Evolutionary conservation across 1,139 yeast genomes (phyloP).

Genomic region (Scheffersomyces segobiensis): DNA sequence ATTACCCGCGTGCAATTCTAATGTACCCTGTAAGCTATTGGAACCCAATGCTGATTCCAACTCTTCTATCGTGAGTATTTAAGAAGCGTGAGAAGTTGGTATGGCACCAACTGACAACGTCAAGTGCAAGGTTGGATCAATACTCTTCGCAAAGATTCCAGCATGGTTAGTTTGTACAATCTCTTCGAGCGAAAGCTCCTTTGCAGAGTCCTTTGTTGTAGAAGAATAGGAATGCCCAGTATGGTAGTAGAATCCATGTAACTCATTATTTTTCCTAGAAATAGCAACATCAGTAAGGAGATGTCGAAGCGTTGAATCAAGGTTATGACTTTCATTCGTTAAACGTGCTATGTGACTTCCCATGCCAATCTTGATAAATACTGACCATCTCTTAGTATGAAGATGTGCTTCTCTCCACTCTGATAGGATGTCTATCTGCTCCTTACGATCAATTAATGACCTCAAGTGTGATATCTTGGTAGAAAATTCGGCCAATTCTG

Average conservation of each 20-base stretch:
- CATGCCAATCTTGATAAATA: conserved; percentile 59
- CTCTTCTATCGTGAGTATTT: conserved; percentile 22
- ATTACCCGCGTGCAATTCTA: conserved; percentile 82
- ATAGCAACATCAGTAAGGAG: conserved; percentile 20
- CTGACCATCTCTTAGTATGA: conserved; percentile 45
- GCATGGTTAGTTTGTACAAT: conserved; percentile 58
- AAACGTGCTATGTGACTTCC: conserved; percentile 71
- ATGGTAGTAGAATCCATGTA: conserved; percentile 75
- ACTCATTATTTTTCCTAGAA: conserved; percentile 29
- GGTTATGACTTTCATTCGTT: conserved; percentile 25
- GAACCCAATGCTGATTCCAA: conserved; percentile 7
- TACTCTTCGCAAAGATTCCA: conserved; percentile 36
- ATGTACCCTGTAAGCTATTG: conserved; percentile 35
- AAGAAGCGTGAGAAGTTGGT: conserved; percentile 73
- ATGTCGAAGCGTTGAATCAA: conserved; percentile 29
- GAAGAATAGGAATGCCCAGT: conserved; percentile 75
- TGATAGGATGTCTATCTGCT: conserved; percentile 52
- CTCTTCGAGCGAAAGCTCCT: conserved; percentile 51
- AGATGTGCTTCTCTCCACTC: conserved; percentile 28
- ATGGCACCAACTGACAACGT: conserved; percentile 74
- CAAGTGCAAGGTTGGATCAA: conserved; percentile 29
- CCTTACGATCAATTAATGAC: conserved; percentile 61
- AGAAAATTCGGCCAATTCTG: conserved; percentile 50
- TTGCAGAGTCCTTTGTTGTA: conserved; percentile 47
- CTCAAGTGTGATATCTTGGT: conserved; percentile 44